These are phyloP conservation scores for Auricularia auricula-judae DNA, from an alignment of 768 basidiomycete genomes.

Conservation along the genomic window DNA sequence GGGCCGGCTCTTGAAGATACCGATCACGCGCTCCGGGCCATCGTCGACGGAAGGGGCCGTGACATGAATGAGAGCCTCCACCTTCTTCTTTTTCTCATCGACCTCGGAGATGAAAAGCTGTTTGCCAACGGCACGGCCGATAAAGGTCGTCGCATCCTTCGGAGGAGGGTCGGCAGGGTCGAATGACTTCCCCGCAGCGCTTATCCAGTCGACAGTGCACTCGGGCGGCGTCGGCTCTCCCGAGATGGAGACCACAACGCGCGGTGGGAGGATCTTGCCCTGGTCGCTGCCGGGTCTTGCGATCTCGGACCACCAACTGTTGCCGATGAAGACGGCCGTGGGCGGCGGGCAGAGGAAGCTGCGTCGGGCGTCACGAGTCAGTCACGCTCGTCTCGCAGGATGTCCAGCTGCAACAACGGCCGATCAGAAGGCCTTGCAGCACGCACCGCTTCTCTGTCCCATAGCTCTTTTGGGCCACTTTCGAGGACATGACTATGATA, in stretches of 20 bases:
- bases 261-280: conserved; percentile 62
- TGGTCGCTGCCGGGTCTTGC: conserved; percentile 52
- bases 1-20: conserved; percentile 83
- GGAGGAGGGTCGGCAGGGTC: conserved; percentile 58
- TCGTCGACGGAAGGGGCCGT: conserved; percentile 70
- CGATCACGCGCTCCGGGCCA: conserved; percentile 73
- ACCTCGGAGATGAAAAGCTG: conserved; percentile 92
- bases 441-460: conserved; percentile 85
- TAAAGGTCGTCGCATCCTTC: conserved; percentile 68
- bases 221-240: conserved; percentile 82
- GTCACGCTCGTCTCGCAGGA: conserved; percentile 5
- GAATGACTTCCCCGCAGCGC: conserved; percentile 72
- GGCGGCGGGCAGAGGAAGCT: conserved; percentile 91
- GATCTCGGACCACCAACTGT: conserved; percentile 85
- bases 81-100: conserved; percentile 91
- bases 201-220: conserved; percentile 79
- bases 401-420: conserved; percentile 3
- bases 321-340: conserved; percentile 87
- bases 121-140: conserved; percentile 89
- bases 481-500: conserved; percentile 94
- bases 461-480: conserved; percentile 95
- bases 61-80: conserved; percentile 86
- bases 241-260: conserved; percentile 84
- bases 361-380: conserved; percentile 5
- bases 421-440: background rate